Base-by-base conservation (phyloP, 139 green algal genomes). In the Chlorella sorokiniana region DNA sequence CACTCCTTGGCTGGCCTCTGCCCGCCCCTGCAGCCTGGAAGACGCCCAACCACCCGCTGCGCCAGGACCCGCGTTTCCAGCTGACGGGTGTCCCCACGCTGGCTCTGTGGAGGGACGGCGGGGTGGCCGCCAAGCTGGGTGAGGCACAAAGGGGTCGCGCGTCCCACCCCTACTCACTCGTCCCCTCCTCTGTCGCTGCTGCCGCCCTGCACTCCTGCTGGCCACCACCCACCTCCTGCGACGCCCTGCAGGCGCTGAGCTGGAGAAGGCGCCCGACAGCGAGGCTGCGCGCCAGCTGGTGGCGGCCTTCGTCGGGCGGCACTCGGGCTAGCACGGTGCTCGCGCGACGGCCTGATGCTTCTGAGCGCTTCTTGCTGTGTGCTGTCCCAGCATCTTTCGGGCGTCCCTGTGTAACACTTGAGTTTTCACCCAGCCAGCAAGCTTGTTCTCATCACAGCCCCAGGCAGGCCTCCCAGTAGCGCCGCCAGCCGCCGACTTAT, bases 201-300 rank as follows among this genome's bases (percentile, higher is more conserved):
- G n/a, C n/a, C 23, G 3, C 41, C 29, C 16, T 3, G 10, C 59
- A n/a, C 62, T 69, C n/a, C 3, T 41, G 8, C 23, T 11, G 4
- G 38, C 20, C 33, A 20, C 38, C 40, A 29, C 0, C 7, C 3
- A 9, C 22, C 37, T 33, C 29, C 31, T 73, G 64, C n/a, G n/a
- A n/a, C n/a, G n/a, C n/a, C n/a, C 67, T 74, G 68, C 68, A 74
- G 68, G 68, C 27, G 68, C 68, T 23, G 69, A 76, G n/a, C 69
- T 76, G 42, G 69, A 76, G 18, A n/a, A 45, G n/a, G 69, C 69
- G 69, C 69, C 42, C 14, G 41, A n/a, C 7, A 61, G 42, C 0
- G 69, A 42, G 4, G 69, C 69, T 14, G 69, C 69, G 4, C 42
- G 29, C 22, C n/a, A 76, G 42, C 42, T 76, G 14, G 69, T 42